phyloP scores from a whole-genome alignment of 139 green algal species.

The Pleodorina starrii region DNA sequence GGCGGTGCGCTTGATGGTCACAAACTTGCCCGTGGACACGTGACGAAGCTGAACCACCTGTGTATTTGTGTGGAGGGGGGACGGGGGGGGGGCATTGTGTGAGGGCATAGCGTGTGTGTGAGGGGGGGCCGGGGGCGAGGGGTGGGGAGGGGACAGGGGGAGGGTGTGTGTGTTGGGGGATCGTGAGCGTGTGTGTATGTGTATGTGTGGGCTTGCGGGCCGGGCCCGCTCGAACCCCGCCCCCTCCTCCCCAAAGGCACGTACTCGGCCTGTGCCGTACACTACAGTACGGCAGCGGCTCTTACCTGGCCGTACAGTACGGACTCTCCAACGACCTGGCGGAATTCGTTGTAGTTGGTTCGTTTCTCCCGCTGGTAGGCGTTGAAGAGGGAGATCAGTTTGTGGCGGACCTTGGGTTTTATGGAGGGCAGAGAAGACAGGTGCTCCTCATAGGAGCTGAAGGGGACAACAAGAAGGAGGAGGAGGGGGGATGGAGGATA shows the following conservation, averaged over 20 bases:
- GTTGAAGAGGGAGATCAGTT: not conserved
- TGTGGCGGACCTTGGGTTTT: not conserved
- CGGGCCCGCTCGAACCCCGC: too few relatives aligned
- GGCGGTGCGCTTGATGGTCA: constrained; percentile 53
- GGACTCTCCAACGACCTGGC: constrained; percentile 45
- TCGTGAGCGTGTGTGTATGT: too few relatives aligned
- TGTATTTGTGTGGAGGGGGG: not conserved
- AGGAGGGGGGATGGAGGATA: too few relatives aligned
- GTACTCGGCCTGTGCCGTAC: too few relatives aligned
- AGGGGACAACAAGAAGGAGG: not conserved
- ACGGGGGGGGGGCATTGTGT: not conserved
- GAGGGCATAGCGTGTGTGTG: too few relatives aligned
- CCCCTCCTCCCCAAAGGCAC: too few relatives aligned
- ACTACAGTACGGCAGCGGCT: too few relatives aligned
- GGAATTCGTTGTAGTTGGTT: constrained; percentile 45
- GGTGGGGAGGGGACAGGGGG: not conserved
- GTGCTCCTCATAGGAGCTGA: constrained; percentile 13
- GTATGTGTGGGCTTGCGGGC: too few relatives aligned
- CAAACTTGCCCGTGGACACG: constrained; percentile 20
- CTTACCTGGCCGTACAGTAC: constrained; percentile 57
- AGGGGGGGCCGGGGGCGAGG: not conserved
- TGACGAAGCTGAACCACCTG: constrained; percentile 48
- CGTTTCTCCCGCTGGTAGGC: constrained; percentile 14
- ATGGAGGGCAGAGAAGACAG: not conserved
- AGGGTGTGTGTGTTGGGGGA: not conserved